Evolutionary conservation across 2,329 filamentous ascomycete species (phyloP).

Genomic region (Stenocarpella maydis): DNA sequence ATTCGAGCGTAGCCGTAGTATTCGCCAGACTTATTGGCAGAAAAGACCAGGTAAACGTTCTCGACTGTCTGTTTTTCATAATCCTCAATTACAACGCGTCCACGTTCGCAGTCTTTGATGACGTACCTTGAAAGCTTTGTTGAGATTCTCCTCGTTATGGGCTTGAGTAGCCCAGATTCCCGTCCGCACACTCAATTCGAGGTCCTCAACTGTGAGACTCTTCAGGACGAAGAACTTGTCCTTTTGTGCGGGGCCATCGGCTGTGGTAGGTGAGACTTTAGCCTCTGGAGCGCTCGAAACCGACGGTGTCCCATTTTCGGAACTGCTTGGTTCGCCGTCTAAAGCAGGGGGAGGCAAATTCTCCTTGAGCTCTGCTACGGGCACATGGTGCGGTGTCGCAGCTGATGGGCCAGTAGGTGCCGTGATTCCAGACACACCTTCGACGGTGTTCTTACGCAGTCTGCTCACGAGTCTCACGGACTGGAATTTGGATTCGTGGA

Average conservation of each 20-base stretch:
- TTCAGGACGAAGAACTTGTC: constrained; percentile 94
- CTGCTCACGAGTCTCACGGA: constrained; percentile 87
- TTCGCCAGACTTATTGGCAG: constrained; percentile 95
- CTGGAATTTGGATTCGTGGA: constrained; percentile 91
- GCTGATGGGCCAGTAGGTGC: constrained; percentile 64
- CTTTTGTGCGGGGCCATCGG: constrained; percentile 48
- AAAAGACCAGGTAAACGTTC: constrained; percentile 92
- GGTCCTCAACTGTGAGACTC: constrained; percentile 88
- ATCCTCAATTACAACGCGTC: not conserved
- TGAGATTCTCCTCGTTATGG: constrained; percentile 87
- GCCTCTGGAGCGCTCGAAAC: constrained; percentile 20
- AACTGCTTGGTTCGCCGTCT: constrained; percentile 19
- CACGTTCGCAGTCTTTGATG: not conserved
- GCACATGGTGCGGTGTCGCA: constrained; percentile 39
- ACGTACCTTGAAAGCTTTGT: constrained; percentile 80
- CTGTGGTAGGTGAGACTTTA: constrained; percentile 10
- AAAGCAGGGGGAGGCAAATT: constrained; percentile 18
- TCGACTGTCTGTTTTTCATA: constrained; percentile 68
- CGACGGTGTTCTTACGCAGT: constrained; percentile 67
- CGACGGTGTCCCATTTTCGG: constrained; percentile 9
- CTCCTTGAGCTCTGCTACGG: constrained; percentile 30
- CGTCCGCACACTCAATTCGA: constrained; percentile 87
- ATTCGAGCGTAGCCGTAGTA: constrained; percentile 96
- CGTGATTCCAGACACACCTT: constrained; percentile 55
- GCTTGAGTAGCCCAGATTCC: constrained; percentile 94